Conservation (phyloP, 805 yeast species). For the Hyphopichia homilentoma region DNA sequence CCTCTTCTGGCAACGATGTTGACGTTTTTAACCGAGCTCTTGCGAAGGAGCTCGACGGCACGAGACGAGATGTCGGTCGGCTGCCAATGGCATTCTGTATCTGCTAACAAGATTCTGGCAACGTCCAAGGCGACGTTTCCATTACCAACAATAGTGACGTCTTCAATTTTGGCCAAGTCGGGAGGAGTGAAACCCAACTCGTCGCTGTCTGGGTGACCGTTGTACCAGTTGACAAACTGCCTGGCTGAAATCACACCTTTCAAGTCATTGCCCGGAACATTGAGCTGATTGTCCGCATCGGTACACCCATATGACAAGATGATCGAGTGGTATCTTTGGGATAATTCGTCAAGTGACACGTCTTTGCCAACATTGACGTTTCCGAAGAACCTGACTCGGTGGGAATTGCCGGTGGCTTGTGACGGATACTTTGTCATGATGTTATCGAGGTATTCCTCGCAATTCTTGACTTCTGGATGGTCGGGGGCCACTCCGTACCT, state of each 20-base stretch:
- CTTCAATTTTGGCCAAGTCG: conserved; percentile 55
- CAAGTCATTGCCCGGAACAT: conserved; percentile 56
- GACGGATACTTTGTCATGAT: conserved; percentile 22
- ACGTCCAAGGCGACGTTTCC: conserved; percentile 96
- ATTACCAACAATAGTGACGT: conserved; percentile 86
- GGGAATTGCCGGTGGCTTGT: conserved; percentile 11
- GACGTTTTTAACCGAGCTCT: conserved; percentile 58
- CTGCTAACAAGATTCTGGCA: conserved; percentile 69
- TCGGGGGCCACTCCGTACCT: conserved; percentile 99
- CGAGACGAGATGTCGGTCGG: conserved; percentile 67
- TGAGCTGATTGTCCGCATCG: conserved; percentile 47
- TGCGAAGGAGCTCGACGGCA: conserved; percentile 53
- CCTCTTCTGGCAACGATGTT: conserved; percentile 85
- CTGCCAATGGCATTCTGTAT: conserved; percentile 51
- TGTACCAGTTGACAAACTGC: conserved; percentile 93
- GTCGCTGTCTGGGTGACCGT: conserved; percentile 70
- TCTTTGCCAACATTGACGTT: conserved; percentile 68
- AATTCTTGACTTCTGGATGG: conserved; percentile 92
- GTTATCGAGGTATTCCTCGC: conserved; percentile 69
- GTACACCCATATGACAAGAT: conserved; percentile 83
- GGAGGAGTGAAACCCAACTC: conserved; percentile 37
- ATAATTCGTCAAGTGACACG: conserved; percentile 46
- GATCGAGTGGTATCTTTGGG: conserved; percentile 63
- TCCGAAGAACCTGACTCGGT: conserved; percentile 54
- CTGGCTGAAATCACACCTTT: conserved; percentile 77